A percentile compares a stretch with the other conserved stretches of the same genome.
Evolutionary conservation across 768 basidiomycete genomes (phyloP).

Genomic region (Naematelia aurantialba): DNA sequence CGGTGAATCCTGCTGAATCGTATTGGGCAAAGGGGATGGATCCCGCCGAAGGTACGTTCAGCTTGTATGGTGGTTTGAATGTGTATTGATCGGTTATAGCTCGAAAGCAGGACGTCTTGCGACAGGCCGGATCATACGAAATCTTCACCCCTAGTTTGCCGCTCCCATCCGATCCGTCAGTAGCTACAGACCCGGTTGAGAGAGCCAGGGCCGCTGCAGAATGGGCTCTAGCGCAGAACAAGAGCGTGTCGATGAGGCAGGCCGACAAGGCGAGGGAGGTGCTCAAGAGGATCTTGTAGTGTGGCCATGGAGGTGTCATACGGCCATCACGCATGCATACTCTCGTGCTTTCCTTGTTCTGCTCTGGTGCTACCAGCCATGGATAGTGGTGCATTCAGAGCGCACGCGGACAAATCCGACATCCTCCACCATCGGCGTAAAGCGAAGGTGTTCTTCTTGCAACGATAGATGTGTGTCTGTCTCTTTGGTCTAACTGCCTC

Average conservation of each 20-base stretch:
- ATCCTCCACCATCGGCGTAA: background rate
- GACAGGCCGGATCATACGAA: constrained; percentile 27
- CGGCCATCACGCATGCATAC: too few relatives aligned
- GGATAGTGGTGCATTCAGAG: background rate
- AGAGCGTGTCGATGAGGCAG: constrained; percentile 5
- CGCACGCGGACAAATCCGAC: background rate
- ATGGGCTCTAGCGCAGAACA: constrained; percentile 14
- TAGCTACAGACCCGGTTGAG: background rate
- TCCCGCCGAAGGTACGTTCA: constrained; percentile 15
- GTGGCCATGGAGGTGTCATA: too few relatives aligned
- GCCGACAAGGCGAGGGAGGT: constrained; percentile 8
- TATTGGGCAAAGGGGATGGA: constrained; percentile 20
- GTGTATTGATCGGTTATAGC: constrained; percentile 8
- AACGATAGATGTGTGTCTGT: too few relatives aligned
- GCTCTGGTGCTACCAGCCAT: too few relatives aligned
- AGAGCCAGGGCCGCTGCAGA: constrained; percentile 6
- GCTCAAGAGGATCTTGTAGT: constrained; percentile 9
- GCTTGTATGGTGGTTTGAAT: background rate
- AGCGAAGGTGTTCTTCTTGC: too few relatives aligned
- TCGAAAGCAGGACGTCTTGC: constrained; percentile 15
- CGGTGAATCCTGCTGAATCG: constrained; percentile 8
- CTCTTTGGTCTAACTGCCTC: background rate
- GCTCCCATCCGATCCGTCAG: background rate
- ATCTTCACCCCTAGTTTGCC: constrained; percentile 11
- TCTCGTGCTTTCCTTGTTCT: background rate